phyloP scores from a whole-genome alignment of 2,329 filamentous ascomycete species.

The Bisporella sp. region DNA sequence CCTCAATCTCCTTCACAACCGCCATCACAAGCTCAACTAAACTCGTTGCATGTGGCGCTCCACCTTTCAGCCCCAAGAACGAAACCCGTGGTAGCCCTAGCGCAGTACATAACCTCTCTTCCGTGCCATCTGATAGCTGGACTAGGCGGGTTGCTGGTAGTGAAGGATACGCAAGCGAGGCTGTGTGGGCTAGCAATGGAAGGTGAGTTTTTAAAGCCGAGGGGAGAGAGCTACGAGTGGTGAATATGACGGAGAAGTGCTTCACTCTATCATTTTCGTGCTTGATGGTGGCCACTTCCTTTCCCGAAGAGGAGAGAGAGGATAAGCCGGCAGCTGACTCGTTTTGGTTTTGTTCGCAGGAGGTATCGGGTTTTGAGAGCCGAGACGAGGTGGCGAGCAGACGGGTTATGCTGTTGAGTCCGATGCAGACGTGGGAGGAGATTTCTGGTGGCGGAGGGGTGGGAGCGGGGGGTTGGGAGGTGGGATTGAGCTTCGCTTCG shows the following conservation, averaged over 20 bases:
- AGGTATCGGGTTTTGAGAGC: slow-evolving; percentile 5
- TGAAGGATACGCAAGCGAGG: slow-evolving; percentile 36
- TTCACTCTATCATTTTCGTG: neutral
- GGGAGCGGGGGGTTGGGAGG: slow-evolving; percentile 9
- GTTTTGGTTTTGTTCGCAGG: neutral
- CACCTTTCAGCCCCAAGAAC: slow-evolving; percentile 50
- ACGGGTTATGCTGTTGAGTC: slow-evolving; percentile 56
- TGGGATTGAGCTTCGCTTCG: slow-evolving; percentile 18
- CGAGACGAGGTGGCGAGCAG: slow-evolving; percentile 34
- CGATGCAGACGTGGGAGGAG: slow-evolving; percentile 51
- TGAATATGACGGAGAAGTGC: slow-evolving; percentile 44
- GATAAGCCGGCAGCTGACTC: neutral
- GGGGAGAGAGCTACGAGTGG: slow-evolving; percentile 49
- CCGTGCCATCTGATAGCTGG: slow-evolving; percentile 53
- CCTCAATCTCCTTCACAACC: slow-evolving; percentile 44
- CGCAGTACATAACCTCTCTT: slow-evolving; percentile 47
- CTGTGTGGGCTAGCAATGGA: slow-evolving; percentile 44
- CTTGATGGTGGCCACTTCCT: neutral
- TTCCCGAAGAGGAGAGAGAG: neutral
- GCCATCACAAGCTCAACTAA: slow-evolving; percentile 49
- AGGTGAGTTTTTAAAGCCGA: slow-evolving; percentile 54
- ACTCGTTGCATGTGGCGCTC: slow-evolving; percentile 48
- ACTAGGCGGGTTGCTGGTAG: slow-evolving; percentile 47
- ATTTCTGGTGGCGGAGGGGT: slow-evolving; percentile 43
- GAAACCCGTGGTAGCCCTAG: slow-evolving; percentile 59